Conservation (phyloP, 2,329 filamentous ascomycete genomes). For the Hymenotorrendiella dingleyae region DNA sequence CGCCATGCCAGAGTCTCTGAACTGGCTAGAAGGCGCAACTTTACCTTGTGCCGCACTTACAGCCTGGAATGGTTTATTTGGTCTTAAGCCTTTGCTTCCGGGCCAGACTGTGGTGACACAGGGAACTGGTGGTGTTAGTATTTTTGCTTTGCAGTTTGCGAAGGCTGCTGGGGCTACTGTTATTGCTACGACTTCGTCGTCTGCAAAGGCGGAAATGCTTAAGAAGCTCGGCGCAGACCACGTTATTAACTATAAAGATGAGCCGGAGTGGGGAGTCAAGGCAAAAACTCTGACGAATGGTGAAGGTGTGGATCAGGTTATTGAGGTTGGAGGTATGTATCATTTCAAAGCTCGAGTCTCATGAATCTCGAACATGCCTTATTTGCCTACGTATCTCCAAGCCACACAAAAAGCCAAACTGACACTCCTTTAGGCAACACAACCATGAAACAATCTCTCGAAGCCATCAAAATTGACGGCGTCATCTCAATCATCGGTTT, state of each 20-base stretch:
- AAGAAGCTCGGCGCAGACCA: constrained; percentile 37
- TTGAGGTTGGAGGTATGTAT: constrained; percentile 41
- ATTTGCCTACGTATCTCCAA: no score
- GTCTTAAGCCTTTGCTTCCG: constrained; percentile 33
- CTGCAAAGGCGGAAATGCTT: constrained; percentile 33
- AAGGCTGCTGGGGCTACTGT: constrained; percentile 36
- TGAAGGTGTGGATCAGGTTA: constrained; percentile 36
- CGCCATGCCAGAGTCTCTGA: constrained; percentile 44
- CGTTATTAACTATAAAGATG: constrained; percentile 39
- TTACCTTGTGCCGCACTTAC: constrained; percentile 48
- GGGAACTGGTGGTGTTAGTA: constrained; percentile 38
- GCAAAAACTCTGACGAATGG: constrained; percentile 34
- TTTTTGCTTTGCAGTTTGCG: constrained; percentile 36
- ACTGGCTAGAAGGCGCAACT: constrained; percentile 41
- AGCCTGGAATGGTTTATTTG: constrained; percentile 53
- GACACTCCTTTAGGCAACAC: no score
- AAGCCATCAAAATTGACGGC: constrained; percentile 36
- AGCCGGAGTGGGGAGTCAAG: constrained; percentile 34
- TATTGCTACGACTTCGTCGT: constrained; percentile 37
- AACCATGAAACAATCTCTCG: constrained; percentile 36
- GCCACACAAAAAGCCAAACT: no score
- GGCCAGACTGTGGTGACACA: constrained; percentile 37
- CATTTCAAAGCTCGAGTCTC: no score
- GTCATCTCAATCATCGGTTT: constrained; percentile 36
- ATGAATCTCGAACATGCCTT: no score